Percentiles rank a stretch among this genome's conserved stretches.
These are phyloP conservation scores for Teratosphaeria zuluensis DNA, from an alignment of 2,329 filamentous ascomycete genomes.

Conservation along the genomic window DNA sequence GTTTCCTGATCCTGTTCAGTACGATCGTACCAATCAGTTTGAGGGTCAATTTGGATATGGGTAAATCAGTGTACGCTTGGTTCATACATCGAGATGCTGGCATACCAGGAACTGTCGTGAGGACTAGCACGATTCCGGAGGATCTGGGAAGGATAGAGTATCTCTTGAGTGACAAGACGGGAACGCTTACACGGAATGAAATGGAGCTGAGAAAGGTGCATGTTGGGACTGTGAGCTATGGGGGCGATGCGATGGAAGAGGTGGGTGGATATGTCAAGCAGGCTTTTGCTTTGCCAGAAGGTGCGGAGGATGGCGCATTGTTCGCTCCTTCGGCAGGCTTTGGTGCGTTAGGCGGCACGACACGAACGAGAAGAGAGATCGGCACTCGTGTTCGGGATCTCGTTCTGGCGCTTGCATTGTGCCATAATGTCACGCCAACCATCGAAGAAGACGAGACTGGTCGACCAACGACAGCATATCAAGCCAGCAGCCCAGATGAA, in stretches of 20 bases:
- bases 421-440: constrained; percentile 94
- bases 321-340: constrained; percentile 63
- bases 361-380: constrained; percentile 83
- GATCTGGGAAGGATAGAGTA: constrained; percentile 95
- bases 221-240: constrained; percentile 94
- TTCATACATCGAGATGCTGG: constrained; percentile 88
- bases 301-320: constrained; percentile 29
- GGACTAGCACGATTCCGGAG: constrained; percentile 95
- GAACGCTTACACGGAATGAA: constrained; percentile 87
- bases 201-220: constrained; percentile 93
- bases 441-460: constrained; percentile 64
- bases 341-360: constrained; percentile 28
- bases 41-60: constrained; percentile 92
- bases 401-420: constrained; percentile 81
- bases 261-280: constrained; percentile 78
- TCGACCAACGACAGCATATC: constrained; percentile 69
- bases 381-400: constrained; percentile 87
- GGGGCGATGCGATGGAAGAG: constrained; percentile 98
- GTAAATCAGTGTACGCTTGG: constrained; percentile 89
- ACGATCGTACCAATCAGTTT: constrained; percentile 97
- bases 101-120: constrained; percentile 84
- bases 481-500: constrained; percentile 94
- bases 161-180: constrained; percentile 91
- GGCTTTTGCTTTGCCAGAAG: constrained; percentile 50
- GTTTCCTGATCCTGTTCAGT: constrained; percentile 97